phyloP scores from a whole-genome alignment of 2,329 filamentous ascomycete species.

The Ceratocystis cubensis region DNA sequence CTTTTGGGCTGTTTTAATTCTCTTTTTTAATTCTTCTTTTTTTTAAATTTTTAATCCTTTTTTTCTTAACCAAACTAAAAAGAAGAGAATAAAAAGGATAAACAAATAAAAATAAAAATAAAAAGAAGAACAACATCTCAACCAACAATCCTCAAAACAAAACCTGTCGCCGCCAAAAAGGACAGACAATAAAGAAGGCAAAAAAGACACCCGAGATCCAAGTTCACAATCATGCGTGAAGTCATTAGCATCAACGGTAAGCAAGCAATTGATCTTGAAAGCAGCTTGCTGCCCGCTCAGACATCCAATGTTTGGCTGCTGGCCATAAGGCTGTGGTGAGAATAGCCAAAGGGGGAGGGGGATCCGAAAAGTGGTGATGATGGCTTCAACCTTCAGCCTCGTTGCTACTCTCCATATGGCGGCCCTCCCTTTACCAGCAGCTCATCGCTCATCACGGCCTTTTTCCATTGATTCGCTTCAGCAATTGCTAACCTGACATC shows the following conservation, averaged over 20 bases:
- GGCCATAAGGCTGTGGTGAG: no score
- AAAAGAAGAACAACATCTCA: neutral
- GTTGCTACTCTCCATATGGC: neutral
- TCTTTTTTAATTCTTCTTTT: constrained; percentile 24
- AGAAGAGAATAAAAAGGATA: neutral
- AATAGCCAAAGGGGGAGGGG: no score
- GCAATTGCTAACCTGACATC: constrained; percentile 6
- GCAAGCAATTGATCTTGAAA: constrained; percentile 26
- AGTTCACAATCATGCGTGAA: constrained; percentile 70
- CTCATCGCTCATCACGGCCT: neutral
- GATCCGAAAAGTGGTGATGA: no score
- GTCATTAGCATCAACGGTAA: constrained; percentile 98
- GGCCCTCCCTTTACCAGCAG: no score
- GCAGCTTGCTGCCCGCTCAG: no score
- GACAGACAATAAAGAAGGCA: neutral
- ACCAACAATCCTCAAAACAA: no score
- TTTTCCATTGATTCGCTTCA: neutral
- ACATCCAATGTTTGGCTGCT: no score
- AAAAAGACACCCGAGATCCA: constrained; percentile 4
- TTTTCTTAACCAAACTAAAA: constrained; percentile 7
- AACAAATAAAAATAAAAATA: constrained; percentile 1
- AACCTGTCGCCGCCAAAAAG: neutral
- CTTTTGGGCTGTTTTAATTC: constrained; percentile 25
- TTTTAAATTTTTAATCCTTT: constrained; percentile 20
- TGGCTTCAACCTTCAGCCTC: no score